Evolutionary conservation across 768 basidiomycete species (phyloP), one percentile per base, ranked within the genome.

Genomic region (Lyophyllum atratum): DNA sequence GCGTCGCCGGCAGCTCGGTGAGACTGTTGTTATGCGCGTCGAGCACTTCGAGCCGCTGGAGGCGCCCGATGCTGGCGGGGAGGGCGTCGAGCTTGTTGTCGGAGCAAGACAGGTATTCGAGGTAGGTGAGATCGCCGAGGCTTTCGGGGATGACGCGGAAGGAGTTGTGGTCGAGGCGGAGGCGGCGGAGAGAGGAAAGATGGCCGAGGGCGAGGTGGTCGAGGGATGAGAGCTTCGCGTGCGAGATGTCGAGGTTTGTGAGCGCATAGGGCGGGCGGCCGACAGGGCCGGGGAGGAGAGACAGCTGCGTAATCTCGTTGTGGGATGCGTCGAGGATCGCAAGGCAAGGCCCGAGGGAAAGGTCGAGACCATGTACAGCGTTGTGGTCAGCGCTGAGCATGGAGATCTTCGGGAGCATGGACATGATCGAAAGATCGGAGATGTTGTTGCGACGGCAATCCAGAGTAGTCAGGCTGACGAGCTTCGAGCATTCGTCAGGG

Each of bases 21-120:
- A 98, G 76, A 63, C 87, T 89, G 75, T 98, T 99, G 68, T 92
- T 95, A 68, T 98, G 95, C 2, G 89, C 89, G 62, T 97, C 93
- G 40, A 99, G 79, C 1, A 73, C 76, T 61, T 87, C 83, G 10
- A 98, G 81, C 42, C 84, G 85, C 72, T 85, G 84, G 44, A 98
- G 77, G 9, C 77, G 76, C 14, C 93, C 93, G 47, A 98, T 86
- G 40, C 83, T 85, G 11, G 77, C 69, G 0, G 97, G 97, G 0
- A 98, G 80, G 15, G 80, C 72, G 53, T 85, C 84, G 19, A 99
- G 81, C 61, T 87, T 82, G 73, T 98, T 98, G 71, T 98, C 92
- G n/a, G 92, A 91, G 67, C 92, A 93, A 11, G 90, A 90, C 7
- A 99, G 81, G 0, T 74, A 77, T 63, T 86, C 79, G 31, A 99